Conservation (phyloP, 2,329 filamentous ascomycete genomes). For the Tympanopsis confertula region DNA sequence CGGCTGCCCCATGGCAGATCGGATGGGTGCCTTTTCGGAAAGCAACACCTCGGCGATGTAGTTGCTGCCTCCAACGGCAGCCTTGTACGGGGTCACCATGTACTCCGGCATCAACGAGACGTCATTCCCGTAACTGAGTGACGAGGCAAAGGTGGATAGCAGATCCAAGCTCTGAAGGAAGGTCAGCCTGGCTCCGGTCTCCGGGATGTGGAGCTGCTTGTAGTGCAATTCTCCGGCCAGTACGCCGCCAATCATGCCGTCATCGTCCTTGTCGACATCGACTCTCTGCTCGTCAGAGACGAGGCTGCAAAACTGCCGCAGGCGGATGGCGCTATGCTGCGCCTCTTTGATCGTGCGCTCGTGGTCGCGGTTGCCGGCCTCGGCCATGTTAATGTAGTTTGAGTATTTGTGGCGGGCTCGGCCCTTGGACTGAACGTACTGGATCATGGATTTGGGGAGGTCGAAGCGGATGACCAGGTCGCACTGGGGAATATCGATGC, state of each 20-base stretch:
- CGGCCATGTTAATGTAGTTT: constrained; percentile 74
- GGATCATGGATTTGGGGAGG: constrained; percentile 78
- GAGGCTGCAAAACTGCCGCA: constrained; percentile 65
- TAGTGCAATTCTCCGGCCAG: constrained; percentile 35
- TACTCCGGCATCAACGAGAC: constrained; percentile 38
- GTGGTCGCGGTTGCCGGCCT: constrained; percentile 56
- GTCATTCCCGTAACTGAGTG: constrained; percentile 38
- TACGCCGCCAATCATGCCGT: constrained; percentile 42
- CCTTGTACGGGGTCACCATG: constrained; percentile 44
- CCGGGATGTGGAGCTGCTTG: constrained; percentile 44
- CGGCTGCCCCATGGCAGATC: constrained; percentile 48
- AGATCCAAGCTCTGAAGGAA: constrained; percentile 63
- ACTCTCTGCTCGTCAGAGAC: constrained; percentile 67
- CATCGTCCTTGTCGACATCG: constrained; percentile 30
- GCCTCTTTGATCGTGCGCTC: constrained; percentile 43
- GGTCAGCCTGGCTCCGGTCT: constrained; percentile 67
- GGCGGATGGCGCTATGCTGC: constrained; percentile 42
- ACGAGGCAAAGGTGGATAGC: constrained; percentile 63
- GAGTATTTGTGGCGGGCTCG: constrained; percentile 70
- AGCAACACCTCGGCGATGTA: constrained; percentile 64
- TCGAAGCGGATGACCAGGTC: constrained; percentile 68
- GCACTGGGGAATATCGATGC: constrained; percentile 57
- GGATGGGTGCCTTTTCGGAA: constrained; percentile 63
- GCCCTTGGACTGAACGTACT: constrained; percentile 87
- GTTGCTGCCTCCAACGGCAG: constrained; percentile 36